Conservation (phyloP, 2,329 filamentous ascomycete species). For the Hirsutella rhossiliensis region DNA sequence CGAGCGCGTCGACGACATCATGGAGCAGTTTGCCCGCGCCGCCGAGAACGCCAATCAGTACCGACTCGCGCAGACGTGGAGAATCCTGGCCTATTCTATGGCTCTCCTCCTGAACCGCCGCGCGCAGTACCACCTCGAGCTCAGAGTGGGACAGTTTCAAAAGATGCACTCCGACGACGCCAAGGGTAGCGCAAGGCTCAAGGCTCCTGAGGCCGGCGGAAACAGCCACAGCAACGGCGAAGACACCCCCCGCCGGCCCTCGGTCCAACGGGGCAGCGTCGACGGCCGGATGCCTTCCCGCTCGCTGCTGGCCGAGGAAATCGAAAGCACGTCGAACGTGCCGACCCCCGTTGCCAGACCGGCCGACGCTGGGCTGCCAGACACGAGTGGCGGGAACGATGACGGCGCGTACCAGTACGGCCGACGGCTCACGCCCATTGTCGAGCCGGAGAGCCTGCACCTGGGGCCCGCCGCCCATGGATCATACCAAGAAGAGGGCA, state of each 20-base stretch:
- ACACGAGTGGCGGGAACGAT: slow-evolving; percentile 9
- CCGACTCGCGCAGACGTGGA: slow-evolving; percentile 53
- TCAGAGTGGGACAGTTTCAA: slow-evolving; percentile 28
- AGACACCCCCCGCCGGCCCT: slow-evolving; percentile 22
- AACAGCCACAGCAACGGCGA: slow-evolving; percentile 18
- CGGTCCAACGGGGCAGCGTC: slow-evolving; percentile 15
- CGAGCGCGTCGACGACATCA: slow-evolving; percentile 34
- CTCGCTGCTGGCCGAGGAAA: slow-evolving; percentile 40
- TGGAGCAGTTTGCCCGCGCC: slow-evolving; percentile 45
- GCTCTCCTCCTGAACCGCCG: slow-evolving; percentile 39
- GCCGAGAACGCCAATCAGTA: slow-evolving; percentile 45
- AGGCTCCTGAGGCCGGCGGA: slow-evolving; percentile 9
- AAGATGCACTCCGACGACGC: slow-evolving; percentile 18
- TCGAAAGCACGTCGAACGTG: slow-evolving; percentile 51
- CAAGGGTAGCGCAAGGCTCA: slow-evolving; percentile 14
- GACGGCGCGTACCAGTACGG: slow-evolving; percentile 17
- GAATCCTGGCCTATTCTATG: slow-evolving; percentile 45
- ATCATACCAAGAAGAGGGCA: slow-evolving; percentile 12
- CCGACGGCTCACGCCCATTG: slow-evolving; percentile 32
- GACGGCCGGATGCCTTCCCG: slow-evolving; percentile 20
- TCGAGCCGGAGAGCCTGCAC: slow-evolving; percentile 37
- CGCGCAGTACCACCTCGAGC: slow-evolving; percentile 44
- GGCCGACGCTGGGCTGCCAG: slow-evolving; percentile 19
- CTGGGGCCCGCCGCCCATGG: slow-evolving; percentile 35
- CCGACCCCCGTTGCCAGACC: slow-evolving; percentile 47